These are phyloP conservation scores for Stachybotrys chlorohalonatus DNA, from an alignment of 2,329 filamentous ascomycete species.

Conservation along the genomic window DNA sequence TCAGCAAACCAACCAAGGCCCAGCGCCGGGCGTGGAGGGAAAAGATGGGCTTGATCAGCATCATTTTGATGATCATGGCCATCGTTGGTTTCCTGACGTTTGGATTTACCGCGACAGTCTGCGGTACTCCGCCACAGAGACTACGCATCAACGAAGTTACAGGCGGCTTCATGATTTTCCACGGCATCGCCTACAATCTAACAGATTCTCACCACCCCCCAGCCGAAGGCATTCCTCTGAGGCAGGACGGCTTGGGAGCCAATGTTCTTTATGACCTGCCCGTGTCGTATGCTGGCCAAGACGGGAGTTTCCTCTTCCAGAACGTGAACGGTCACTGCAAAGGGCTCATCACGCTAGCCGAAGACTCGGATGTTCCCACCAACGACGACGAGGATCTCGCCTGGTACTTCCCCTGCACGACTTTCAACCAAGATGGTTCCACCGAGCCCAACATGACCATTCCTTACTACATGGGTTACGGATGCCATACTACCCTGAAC, in stretches of 20 bases:
- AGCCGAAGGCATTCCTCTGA: conserved; percentile 64
- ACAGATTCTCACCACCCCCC: conserved; percentile 67
- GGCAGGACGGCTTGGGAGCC: conserved; percentile 34
- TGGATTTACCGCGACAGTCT: conserved; percentile 86
- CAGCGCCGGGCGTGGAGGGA: conserved; percentile 94
- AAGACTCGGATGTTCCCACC: conserved; percentile 69
- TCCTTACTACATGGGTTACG: conserved; percentile 74
- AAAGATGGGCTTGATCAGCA: conserved; percentile 93
- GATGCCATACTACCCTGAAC: conserved; percentile 69
- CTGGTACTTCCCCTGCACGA: conserved; percentile 94
- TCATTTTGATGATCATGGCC: conserved; percentile 80
- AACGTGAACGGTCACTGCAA: conserved; percentile 98
- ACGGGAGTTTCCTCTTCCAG: conserved; percentile 95
- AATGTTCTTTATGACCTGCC: conserved; percentile 86
- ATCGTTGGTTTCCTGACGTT: conserved; percentile 95
- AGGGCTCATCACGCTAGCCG: conserved; percentile 65
- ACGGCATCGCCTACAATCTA: conserved; percentile 83
- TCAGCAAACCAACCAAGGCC: conserved; percentile 74
- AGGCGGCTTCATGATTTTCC: conserved; percentile 87
- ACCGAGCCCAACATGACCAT: conserved; percentile 63
- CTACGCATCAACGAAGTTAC: conserved; percentile 77
- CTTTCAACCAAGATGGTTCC: conserved; percentile 92
- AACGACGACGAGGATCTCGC: conserved; percentile 65
- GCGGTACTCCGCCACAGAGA: conserved; percentile 60
- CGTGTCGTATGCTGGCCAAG: conserved; percentile 73